Base-by-base conservation (phyloP, 306 rosid species). In the Trifolium repens region DNA sequence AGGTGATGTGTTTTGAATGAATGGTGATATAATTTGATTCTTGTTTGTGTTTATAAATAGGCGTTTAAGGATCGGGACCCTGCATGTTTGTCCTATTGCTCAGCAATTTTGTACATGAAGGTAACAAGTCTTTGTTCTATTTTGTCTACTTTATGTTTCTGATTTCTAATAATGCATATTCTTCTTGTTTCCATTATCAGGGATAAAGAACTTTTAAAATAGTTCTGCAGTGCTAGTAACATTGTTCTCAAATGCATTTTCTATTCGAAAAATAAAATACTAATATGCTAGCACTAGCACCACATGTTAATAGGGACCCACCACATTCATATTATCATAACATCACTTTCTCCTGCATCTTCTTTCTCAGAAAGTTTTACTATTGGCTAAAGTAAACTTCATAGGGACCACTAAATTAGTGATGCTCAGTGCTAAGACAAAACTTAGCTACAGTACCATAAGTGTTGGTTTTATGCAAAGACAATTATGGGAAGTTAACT, bases 61-160 rank as follows among this genome's bases (percentile, higher is more conserved):
- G 97, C 97, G 53, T 88, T 91, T 72, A 88, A 83, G 80, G 93
- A 94, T 37, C 76, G 98, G 69, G 97, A 91, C 85, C 97, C 97
- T 15, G 93, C 98, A 16, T 94, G 98, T 83, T 87, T 94, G 85
- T 94, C 98, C 11, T 94, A 91, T 83, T 88, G 94, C 82, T 83
- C 96, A 0, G 91, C 93, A 1, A 66, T 94, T 76, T 79, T 94
- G 76, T 94, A 91, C 79, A 91, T 85, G 76, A 94, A 94, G 98
- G 98, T 90, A 77, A 30, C 88, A 80, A 30, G 35, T 62, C 49
- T 19, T 22, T 40, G 14, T 35, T 55, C 42, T 78, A 66, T 77
- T 70, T 42, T 3, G 3, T 57, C 8, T 39, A 73, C 34, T 69
- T 60, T 61, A 55, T 66, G 43, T 63, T 54, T 61, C 43, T 58